These are phyloP conservation scores for Trypanosoma congolense DNA, from an alignment of 208 protist genomes.

Conservation along the genomic window DNA sequence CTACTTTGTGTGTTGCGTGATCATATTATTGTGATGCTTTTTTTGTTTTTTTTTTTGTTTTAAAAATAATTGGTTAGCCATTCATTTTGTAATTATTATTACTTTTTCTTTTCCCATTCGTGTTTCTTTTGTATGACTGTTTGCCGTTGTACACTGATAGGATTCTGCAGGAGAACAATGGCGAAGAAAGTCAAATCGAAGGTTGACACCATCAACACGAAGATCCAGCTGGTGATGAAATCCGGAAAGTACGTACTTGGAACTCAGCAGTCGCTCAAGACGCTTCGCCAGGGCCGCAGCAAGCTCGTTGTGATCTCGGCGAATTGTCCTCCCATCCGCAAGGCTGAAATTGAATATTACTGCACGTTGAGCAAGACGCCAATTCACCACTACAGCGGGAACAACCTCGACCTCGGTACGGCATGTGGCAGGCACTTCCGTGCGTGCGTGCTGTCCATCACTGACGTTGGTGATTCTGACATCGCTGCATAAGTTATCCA, in stretches of 20 bases:
- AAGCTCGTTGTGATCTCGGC: slow-evolving; percentile 98
- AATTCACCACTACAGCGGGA: slow-evolving; percentile 99
- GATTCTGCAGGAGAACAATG: slow-evolving; percentile 46
- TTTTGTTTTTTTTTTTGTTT: too few species aligned
- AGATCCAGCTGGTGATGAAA: slow-evolving; percentile 99
- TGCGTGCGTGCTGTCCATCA: slow-evolving; percentile 95
- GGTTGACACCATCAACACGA: slow-evolving; percentile 98
- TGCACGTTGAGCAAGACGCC: slow-evolving; percentile 98
- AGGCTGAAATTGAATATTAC: slow-evolving; percentile 99
- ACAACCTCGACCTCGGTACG: slow-evolving; percentile 98
- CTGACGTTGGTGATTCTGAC: slow-evolving; percentile 96
- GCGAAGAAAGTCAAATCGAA: slow-evolving; percentile 95
- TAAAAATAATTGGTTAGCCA: not conserved
- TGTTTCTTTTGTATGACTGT: slow-evolving; percentile 13
- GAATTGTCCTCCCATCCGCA: slow-evolving; percentile 98
- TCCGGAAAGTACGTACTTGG: slow-evolving; percentile 98
- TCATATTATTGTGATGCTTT: too few species aligned
- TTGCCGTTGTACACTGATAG: slow-evolving; percentile 3
- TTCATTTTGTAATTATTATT: not conserved
- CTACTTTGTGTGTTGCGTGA: too few species aligned
- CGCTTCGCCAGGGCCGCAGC: slow-evolving; percentile 94
- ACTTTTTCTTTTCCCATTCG: slow-evolving; percentile 2
- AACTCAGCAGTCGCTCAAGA: slow-evolving; percentile 96
- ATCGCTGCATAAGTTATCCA: slow-evolving; percentile 48
- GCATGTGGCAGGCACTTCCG: slow-evolving; percentile 99